Evolutionary conservation across 345 rosid genomes (phyloP).

Genomic region (Murraya paniculata): DNA sequence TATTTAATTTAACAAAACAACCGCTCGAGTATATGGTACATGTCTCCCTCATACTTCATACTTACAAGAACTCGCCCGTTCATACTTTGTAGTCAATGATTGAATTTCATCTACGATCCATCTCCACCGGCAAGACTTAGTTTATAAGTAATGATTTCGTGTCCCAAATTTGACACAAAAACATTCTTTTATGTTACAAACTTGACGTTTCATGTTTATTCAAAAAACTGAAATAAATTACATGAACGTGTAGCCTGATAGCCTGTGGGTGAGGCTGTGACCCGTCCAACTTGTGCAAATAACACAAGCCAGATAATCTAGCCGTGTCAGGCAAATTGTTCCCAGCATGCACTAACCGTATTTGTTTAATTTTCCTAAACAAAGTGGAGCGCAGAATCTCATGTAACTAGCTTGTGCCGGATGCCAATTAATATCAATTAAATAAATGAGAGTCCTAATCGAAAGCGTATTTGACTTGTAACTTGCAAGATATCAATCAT

Average conservation of each 20-base stretch:
- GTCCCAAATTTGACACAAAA: no score
- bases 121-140: no score
- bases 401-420: not conserved
- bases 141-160: no score
- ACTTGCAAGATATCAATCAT: constrained; percentile 11
- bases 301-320: not conserved
- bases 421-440: not conserved
- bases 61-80: no score
- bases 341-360: not conserved
- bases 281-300: not conserved
- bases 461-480: not conserved
- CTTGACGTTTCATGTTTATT: no score
- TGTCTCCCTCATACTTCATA: no score
- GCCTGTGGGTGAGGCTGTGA: not conserved
- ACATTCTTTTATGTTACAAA: no score
- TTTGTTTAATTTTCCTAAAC: not conserved
- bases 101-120: no score
- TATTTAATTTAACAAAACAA: no score
- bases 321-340: not conserved
- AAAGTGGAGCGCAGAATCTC: not conserved
- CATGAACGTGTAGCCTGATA: not conserved
- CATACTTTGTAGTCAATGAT: no score
- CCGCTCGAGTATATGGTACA: no score
- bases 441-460: not conserved
- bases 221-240: no score